Base-by-base conservation (phyloP, 225 moss, liverwort and hornwort species). In the Pleurozium schreberi region DNA sequence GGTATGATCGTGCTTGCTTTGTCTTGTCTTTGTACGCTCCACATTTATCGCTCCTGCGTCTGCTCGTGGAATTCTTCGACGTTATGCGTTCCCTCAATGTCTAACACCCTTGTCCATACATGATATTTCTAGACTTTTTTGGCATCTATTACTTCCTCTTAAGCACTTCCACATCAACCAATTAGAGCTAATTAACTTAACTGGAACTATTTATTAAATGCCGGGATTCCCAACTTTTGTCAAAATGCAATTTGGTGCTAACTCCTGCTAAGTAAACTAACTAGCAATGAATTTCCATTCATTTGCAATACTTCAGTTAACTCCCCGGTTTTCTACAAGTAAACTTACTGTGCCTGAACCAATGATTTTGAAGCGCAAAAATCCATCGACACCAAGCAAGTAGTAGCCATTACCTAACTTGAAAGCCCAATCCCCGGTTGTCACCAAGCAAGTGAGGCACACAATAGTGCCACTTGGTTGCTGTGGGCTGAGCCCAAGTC, bases 1-100 rank as follows among this genome's bases (percentile, higher is more conserved):
- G 98, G 98, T 97, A 95, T 78, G 88, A 83, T 61, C 61, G 36
- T 88, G 82, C 82, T 80, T 74, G 40, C 49, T 79, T 67, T 64
- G 62, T 26, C 55, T 50, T 81, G 17, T 75, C 60, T 76, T 33
- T 59, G 43, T 77, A 45, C 60, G n/a, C 87, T 86, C 77, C 73
- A 53, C n/a, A 52, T 88, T n/a, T 81, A 23, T n/a, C 38, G 45
- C 75, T 88, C 42, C 57, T 75, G 70, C 47, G 21, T 66, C 58
- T 69, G 52, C 33, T 76, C 60, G 61, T 86, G 75, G 49, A n/a
- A 50, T 77, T 60, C 67, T 90, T 83, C 50, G 42, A 76, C 62
- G 61, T 47, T 52, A 26, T 64, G 55, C 45, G 65, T 84, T 73
- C 55, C 79, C 78, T 89, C 73, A 78, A 38, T 43, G 43, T 47